These are phyloP conservation scores for Colletotrichum tropicicola DNA, from an alignment of 2,329 filamentous ascomycete genomes.

Conservation along the genomic window DNA sequence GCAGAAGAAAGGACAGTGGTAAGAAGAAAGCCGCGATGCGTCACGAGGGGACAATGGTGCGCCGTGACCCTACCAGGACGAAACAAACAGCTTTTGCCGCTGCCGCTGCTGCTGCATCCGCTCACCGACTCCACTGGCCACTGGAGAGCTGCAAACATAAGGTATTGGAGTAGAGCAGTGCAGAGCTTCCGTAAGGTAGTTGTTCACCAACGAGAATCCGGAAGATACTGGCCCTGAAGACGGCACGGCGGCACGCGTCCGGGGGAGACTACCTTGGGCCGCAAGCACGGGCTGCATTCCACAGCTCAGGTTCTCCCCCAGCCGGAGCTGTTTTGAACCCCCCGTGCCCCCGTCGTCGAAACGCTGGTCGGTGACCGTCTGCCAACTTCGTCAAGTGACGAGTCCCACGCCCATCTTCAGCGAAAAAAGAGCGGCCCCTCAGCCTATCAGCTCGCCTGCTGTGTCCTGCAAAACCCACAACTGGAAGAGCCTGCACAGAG, in stretches of 20 bases:
- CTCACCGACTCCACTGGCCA: too few relatives aligned
- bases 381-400: slow-evolving; percentile 23
- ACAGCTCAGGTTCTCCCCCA: neutral
- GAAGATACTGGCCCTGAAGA: neutral
- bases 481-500: slow-evolving; percentile 26
- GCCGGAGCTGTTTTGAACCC: neutral
- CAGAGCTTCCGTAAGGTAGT: neutral
- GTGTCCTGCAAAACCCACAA: slow-evolving; percentile 7
- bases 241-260: slow-evolving; percentile 10
- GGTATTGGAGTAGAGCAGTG: too few relatives aligned
- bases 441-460: slow-evolving; percentile 12
- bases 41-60: too few relatives aligned
- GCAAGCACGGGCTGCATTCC: neutral
- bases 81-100: too few relatives aligned
- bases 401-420: slow-evolving; percentile 7
- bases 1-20: too few relatives aligned
- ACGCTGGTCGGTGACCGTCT: slow-evolving; percentile 8
- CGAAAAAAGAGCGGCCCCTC: neutral
- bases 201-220: neutral
- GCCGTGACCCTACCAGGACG: too few relatives aligned
- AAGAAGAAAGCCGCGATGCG: too few relatives aligned
- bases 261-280: neutral
- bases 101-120: too few relatives aligned
- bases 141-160: too few relatives aligned
- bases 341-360: neutral